Conservation (phyloP, 371 early-diverging fungal species). For the Nematocida ausubeli region DNA sequence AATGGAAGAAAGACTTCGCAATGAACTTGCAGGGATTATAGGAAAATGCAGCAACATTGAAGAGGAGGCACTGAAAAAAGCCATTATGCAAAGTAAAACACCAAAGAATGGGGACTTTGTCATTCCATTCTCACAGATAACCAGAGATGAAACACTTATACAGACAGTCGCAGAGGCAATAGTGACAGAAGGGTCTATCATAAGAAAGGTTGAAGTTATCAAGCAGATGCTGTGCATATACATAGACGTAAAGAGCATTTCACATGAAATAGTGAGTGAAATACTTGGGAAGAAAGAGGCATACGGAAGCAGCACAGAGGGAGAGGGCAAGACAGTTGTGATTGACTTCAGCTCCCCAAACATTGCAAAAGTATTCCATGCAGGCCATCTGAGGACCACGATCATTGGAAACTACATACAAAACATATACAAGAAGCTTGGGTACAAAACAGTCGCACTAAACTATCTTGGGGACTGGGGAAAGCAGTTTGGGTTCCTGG, state of each 20-base stretch:
- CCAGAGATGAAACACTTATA: conserved; percentile 1
- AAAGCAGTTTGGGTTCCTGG: conserved; percentile 92
- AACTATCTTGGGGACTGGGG: conserved; percentile 99
- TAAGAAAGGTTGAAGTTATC: conserved; percentile 16
- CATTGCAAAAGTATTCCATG: conserved; percentile 99
- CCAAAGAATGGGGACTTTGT: conserved; percentile 43
- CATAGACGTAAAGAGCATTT: conserved; percentile 8
- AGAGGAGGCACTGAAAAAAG: conserved; percentile 12
- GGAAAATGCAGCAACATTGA: conserved; percentile 2
- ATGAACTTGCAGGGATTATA: conserved; percentile 7
- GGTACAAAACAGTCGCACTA: conserved; percentile 78
- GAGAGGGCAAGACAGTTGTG: conserved; percentile 73
- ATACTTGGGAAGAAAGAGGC: conserved; percentile 6
- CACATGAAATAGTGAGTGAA: conserved; percentile 11
- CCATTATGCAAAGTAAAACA: conserved; percentile 22
- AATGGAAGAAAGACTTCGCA: conserved; percentile 15
- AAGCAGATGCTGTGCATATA: conserved; percentile 38
- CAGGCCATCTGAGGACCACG: conserved; percentile 94
- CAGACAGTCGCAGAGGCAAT: conserved; percentile 6
- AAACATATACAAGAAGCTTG: conserved; percentile 77
- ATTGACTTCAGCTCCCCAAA: conserved; percentile 94
- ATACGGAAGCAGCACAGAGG: conserved; percentile 64
- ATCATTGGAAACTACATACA: conserved; percentile 89
- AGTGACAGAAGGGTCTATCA: neutral
- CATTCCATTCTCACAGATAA: conserved; percentile 45